Conservation (phyloP, 2,329 filamentous ascomycete species). For the Xylogone sp. region DNA sequence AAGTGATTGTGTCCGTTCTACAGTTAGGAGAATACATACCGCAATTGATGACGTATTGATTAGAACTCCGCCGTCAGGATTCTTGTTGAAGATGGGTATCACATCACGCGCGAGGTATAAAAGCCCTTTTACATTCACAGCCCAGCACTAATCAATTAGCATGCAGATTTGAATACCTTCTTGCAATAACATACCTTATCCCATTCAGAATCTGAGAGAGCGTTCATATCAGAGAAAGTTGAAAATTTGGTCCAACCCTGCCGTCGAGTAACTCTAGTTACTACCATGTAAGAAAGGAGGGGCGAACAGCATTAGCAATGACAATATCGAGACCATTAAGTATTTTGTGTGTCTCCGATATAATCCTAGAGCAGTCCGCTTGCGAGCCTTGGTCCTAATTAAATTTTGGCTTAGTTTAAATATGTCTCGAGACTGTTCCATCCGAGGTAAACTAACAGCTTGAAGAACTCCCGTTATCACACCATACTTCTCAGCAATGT, state of each 20-base stretch:
- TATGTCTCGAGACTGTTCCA: too few relatives aligned
- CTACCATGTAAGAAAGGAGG: too few relatives aligned
- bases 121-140: not conserved
- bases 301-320: conserved; percentile 60
- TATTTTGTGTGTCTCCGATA: conserved; percentile 47
- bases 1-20: too few relatives aligned
- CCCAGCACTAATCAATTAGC: conserved; percentile 1
- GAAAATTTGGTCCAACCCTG: conserved; percentile 5
- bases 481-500: conserved; percentile 41
- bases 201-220: not conserved
- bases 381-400: too few relatives aligned
- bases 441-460: conserved; percentile 41
- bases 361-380: conserved; percentile 40
- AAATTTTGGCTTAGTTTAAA: too few relatives aligned
- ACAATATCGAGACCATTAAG: conserved; percentile 60
- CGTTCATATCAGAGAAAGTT: not conserved
- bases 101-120: not conserved
- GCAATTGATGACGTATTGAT: not conserved
- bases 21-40: too few relatives aligned
- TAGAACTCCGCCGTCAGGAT: not conserved
- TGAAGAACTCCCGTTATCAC: conserved; percentile 51
- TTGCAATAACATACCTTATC: conserved; percentile 1
- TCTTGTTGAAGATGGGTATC: not conserved
- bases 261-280: too few relatives aligned
- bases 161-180: not conserved